Evolutionary conservation across 2,329 filamentous ascomycete genomes (phyloP), one percentile per base, ranked within the genome.

Genomic region (Pseudogymnoascus sp.): DNA sequence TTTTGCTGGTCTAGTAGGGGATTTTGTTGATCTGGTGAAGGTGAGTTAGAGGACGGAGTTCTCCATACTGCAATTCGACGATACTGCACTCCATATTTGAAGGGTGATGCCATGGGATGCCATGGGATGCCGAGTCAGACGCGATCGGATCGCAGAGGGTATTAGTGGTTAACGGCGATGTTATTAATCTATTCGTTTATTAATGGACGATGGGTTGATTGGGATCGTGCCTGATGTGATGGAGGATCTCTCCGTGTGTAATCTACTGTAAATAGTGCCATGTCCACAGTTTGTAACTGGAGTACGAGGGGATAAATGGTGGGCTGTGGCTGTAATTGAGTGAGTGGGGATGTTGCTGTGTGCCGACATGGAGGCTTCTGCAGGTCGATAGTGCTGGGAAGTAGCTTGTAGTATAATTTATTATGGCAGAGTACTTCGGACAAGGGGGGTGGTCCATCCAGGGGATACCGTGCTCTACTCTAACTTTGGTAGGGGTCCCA

Each of bases 361-460:
- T 53, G 47, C 47, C 47, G 47, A 53, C 47, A 53, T 53, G 47
- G 47, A 53, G 47, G 26, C 47, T 31, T 53, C 47, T 53, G 47
- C 24, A 53, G 47, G 47, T 53, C n/a, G n/a, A 53, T 53, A 53
- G 13, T 29, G 24, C 47, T 53, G 21, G 44, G n/a, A 53, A 31
- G 47, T 53, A 53, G 3, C 26, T 4, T 16, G n/a, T 53, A 13
- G 47, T 31, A 31, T 31, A 16, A 31, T 31, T 53, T 53, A 31
- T 7, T 53, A 31, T 53, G 47, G 3, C 1, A 31, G 47, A 6
- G n/a, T 53, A 53, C 47, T 26, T 53, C 7, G n/a, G 6, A 31
- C 24, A 26, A 50, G 44, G 44, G 44, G 44, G 14, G 16, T 6
- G 7, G 19, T 5, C 19, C 10, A 26, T 50, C 42, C 21, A 50